Percentiles rank a stretch among this genome's conserved stretches.
Conservation (phyloP, 2,329 filamentous ascomycete species). For the Cladosporium sp. region DNA sequence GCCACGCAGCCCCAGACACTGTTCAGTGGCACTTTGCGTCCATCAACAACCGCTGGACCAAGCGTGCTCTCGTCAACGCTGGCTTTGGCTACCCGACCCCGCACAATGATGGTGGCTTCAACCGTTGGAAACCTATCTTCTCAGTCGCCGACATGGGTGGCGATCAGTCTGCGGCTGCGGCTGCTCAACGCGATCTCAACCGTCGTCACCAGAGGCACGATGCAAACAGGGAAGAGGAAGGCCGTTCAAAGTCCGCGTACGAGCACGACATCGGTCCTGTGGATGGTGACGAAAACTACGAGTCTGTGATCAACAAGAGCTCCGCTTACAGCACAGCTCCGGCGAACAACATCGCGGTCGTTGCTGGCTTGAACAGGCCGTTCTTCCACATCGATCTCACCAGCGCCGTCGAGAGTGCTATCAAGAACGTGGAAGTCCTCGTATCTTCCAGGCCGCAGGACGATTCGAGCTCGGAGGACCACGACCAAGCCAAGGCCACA, state of each 20-base stretch:
- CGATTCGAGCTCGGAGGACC: not conserved
- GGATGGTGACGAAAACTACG: constrained; percentile 33
- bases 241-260: constrained; percentile 26
- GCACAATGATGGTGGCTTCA: constrained; percentile 50
- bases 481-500: not conserved
- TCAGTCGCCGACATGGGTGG: constrained; percentile 85
- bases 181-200: constrained; percentile 65
- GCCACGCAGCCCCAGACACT: constrained; percentile 73
- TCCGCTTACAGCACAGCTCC: constrained; percentile 47
- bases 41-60: constrained; percentile 92
- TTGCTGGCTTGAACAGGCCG: constrained; percentile 84
- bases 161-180: constrained; percentile 65
- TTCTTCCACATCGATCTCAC: constrained; percentile 94
- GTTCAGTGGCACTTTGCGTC: constrained; percentile 97
- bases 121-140: constrained; percentile 92
- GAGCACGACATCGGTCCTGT: constrained; percentile 29
- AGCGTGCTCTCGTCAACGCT: constrained; percentile 80
- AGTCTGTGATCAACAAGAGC: constrained; percentile 50
- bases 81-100: constrained; percentile 82
- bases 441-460: not conserved
- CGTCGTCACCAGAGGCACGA: constrained; percentile 44
- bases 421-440: constrained; percentile 69
- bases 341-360: constrained; percentile 55
- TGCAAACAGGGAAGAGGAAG: constrained; percentile 36
- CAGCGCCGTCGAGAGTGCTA: constrained; percentile 81